These are phyloP conservation scores for Acanthamoeba castellanii DNA, from an alignment of 208 protist genomes.

Conservation along the genomic window DNA sequence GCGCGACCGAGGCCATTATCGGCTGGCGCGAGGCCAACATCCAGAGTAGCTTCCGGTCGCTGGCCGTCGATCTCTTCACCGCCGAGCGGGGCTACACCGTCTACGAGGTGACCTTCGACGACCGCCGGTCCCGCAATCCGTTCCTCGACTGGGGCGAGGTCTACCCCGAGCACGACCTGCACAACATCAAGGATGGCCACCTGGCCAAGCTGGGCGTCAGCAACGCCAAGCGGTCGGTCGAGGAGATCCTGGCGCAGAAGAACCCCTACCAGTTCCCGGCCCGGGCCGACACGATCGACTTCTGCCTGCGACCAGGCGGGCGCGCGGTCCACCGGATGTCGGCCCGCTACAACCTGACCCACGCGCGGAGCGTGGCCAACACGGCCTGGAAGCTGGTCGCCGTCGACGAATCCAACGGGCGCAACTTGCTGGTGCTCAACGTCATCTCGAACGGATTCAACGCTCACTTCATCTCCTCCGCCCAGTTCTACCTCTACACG, in stretches of 20 bases:
- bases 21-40: not conserved
- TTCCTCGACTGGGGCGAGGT: slow-evolving; percentile 5
- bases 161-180: not conserved
- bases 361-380: not conserved
- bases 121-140: not conserved
- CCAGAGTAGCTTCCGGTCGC: not conserved
- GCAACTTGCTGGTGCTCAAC: slow-evolving; percentile 11
- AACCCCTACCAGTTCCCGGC: not conserved
- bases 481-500: not conserved
- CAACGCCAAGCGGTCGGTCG: too few species aligned
- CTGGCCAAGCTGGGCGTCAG: too few species aligned
- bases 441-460: not conserved
- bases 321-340: not conserved
- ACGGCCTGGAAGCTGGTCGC: not conserved
- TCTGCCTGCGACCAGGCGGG: not conserved
- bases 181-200: too few species aligned
- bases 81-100: not conserved
- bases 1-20: not conserved
- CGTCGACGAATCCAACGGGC: not conserved
- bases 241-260: too few species aligned
- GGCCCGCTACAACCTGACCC: not conserved
- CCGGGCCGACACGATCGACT: not conserved
- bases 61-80: not conserved
- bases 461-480: not conserved
- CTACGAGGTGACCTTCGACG: not conserved